Conservation (phyloP, 2,329 filamentous ascomycete species). For the Aspergillus chevalieri region DNA sequence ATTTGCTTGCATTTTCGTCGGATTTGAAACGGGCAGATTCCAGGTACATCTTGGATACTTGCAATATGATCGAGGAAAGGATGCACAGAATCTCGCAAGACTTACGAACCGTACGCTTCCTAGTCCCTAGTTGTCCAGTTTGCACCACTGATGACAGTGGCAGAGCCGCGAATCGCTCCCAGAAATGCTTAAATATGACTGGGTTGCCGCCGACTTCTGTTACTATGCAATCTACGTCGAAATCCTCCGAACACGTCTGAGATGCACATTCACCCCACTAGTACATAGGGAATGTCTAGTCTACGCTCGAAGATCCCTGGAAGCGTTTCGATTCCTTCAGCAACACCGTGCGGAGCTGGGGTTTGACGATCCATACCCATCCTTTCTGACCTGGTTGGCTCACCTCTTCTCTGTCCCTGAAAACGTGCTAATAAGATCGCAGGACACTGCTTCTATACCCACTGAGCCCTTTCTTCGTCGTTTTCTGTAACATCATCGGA, state of each 20-base stretch:
- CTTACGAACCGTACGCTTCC: slow-evolving; percentile 12
- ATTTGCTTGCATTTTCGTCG: slow-evolving; percentile 2
- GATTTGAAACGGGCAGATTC: neutral
- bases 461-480: slow-evolving; percentile 6
- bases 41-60: slow-evolving; percentile 4
- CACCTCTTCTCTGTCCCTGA: neutral
- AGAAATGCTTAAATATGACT: slow-evolving; percentile 10
- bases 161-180: slow-evolving; percentile 10
- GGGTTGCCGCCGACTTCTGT: slow-evolving; percentile 18
- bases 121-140: neutral
- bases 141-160: neutral
- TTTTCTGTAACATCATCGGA: slow-evolving; percentile 8
- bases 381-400: slow-evolving; percentile 4
- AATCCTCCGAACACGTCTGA: slow-evolving; percentile 19
- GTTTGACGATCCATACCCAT: slow-evolving; percentile 11
- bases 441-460: slow-evolving; percentile 8
- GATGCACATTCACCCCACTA: slow-evolving; percentile 11
- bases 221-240: slow-evolving; percentile 21
- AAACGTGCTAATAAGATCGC: neutral
- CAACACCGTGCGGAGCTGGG: slow-evolving; percentile 5
- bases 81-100: slow-evolving; percentile 14
- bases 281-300: slow-evolving; percentile 18
- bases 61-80: slow-evolving; percentile 9
- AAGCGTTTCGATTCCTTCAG: slow-evolving; percentile 10
- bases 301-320: slow-evolving; percentile 12